Base-by-base conservation (phyloP, 2,329 filamentous ascomycete species). In the Cladosporium sp. region DNA sequence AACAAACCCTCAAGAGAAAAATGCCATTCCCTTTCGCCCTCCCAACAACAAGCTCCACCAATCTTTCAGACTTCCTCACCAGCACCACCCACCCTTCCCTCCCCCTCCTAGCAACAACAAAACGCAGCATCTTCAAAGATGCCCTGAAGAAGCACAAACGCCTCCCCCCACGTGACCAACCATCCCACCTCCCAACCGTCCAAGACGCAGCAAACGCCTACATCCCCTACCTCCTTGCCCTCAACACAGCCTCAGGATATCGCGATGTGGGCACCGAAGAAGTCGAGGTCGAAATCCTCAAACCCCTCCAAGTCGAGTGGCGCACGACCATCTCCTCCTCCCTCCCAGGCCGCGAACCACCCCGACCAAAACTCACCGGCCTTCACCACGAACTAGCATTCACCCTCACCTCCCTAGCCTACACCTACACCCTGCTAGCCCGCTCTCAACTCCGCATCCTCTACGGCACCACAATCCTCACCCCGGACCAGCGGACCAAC, bases 21-120 rank as follows among this genome's bases (percentile, higher is more conserved):
- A 97, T 97, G 93, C 91, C 92, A 27, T 97, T 88, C 65, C 86
- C 87, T 11, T 96, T 95, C 63, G 73, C 80, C 9, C 81, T 97
- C 27, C 91, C 93, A 2, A 97, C 92, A 1, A 96, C 92, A 4
- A 95, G 90, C 29, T 81, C 85, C 48, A 85, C 95, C 64, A 84
- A 87, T 46, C 92, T 95, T 65, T 85, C 87, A 18, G 77, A 84
- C 32, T 86, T 77, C 68, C 85, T 95, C 69, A 79, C 73, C 60
- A 92, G 86, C 62, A 80, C 84, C 56, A 89, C 88, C 2, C 92
- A 97, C 69, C 92, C 93, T 3, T 95, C 92, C 0, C 78, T 98
- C 36, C 88, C 90, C 19, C 80, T 92, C 60, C 80, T 81, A 49
- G 85, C 89, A 18, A 91, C 90, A 57, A 92, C 88, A 7, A 83